A percentile compares a stretch with the other conserved stretches of the same genome.
These are phyloP conservation scores for Ganoderma resinaceum DNA, from an alignment of 1,284 basidiomycete genomes.

Conservation along the genomic window DNA sequence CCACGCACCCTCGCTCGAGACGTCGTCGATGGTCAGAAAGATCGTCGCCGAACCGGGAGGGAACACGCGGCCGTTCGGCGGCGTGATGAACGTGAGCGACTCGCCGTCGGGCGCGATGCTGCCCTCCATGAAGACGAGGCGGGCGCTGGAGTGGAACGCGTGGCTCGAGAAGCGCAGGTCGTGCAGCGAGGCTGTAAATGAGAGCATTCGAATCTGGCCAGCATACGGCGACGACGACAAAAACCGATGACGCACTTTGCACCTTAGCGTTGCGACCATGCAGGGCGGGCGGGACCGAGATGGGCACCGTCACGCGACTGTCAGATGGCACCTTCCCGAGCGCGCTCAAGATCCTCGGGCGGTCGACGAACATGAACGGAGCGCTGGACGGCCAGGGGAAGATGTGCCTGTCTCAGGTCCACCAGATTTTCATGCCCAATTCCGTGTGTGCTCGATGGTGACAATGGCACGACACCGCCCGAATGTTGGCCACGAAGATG, in stretches of 20 bases:
- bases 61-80: constrained; percentile 53
- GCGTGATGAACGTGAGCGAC: constrained; percentile 49
- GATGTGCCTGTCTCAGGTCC: too few relatives aligned
- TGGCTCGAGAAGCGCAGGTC: constrained; percentile 56
- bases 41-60: constrained; percentile 58
- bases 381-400: constrained; percentile 53
- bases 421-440: too few relatives aligned
- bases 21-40: constrained; percentile 56
- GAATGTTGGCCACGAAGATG: too few relatives aligned
- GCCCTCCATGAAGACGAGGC: constrained; percentile 54
- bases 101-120: constrained; percentile 43
- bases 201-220: background rate
- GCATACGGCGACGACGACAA: constrained; percentile 32
- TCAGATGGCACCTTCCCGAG: constrained; percentile 49
- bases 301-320: constrained; percentile 43
- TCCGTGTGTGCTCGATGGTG: too few relatives aligned
- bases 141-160: constrained; percentile 52
- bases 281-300: constrained; percentile 36
- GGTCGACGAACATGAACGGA: too few relatives aligned
- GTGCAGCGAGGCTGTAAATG: constrained; percentile 46
- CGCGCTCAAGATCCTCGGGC: constrained; percentile 44
- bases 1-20: constrained; percentile 52
- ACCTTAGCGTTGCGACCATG: background rate
- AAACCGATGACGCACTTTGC: constrained; percentile 1
- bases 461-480: too few relatives aligned